Percentiles rank a stretch among this genome's conserved stretches.
Conservation (phyloP, 495 filamentous ascomycete species). For the Xylaria flabelliformis region DNA sequence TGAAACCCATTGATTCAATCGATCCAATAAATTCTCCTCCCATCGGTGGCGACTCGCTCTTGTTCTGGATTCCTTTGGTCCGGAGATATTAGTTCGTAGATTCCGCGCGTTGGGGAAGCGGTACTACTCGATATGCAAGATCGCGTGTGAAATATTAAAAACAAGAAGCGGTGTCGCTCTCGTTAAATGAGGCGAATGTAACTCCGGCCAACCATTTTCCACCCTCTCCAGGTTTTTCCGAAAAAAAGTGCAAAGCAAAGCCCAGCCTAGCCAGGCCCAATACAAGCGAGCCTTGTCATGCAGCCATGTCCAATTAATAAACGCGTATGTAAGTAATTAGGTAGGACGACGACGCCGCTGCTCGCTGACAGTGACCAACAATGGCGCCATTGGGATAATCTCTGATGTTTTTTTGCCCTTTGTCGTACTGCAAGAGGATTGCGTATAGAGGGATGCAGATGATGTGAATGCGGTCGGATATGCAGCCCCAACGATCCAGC, state of each 20-base stretch:
- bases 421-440: conserved; percentile 6
- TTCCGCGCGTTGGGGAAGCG: background rate
- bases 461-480: conserved; percentile 6
- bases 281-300: conserved; percentile 22
- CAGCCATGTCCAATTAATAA: conserved; percentile 32
- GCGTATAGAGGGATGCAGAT: conserved; percentile 3
- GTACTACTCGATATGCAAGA: conserved; percentile 6
- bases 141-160: background rate
- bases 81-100: background rate
- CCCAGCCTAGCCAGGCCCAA: conserved; percentile 10
- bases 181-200: conserved; percentile 28
- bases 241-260: conserved; percentile 2
- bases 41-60: background rate
- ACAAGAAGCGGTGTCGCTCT: conserved; percentile 16
- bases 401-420: background rate
- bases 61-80: conserved; percentile 14
- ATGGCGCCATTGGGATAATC: conserved; percentile 5
- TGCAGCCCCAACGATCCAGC: conserved; percentile 9
- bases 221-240: background rate
- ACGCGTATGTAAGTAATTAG: conserved; percentile 26
- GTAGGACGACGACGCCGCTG: conserved; percentile 17
- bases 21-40: background rate
- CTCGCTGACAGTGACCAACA: background rate
- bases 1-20: conserved; percentile 6
- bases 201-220: conserved; percentile 18